A percentile compares a stretch with the other conserved stretches of the same genome.
Conservation (phyloP, 192 early-diverging fungal species). For the Thoreauomyces humboldtii region DNA sequence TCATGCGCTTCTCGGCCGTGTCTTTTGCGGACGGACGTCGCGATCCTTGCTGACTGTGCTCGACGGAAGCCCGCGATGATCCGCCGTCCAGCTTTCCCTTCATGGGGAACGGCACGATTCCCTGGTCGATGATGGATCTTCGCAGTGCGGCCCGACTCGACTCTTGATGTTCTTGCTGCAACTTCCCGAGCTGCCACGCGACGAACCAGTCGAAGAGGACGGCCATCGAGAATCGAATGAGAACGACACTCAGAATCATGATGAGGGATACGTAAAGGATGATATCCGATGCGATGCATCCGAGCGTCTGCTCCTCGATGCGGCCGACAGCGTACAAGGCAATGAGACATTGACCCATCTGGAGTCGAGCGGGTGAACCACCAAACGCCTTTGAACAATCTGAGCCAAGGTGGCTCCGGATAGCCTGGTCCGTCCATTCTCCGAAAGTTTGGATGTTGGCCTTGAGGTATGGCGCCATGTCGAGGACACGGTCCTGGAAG, state of each 20-base stretch:
- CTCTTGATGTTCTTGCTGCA: conserved; percentile 31
- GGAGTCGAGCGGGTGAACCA: conserved; percentile 8
- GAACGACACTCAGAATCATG: conserved; percentile 33
- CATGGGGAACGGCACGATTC: conserved; percentile 30
- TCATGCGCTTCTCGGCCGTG: neutral
- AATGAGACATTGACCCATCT: conserved; percentile 28
- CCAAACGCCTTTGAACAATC: conserved; percentile 24
- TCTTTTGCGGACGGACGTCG: neutral
- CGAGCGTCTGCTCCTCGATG: conserved; percentile 23
- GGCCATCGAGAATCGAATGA: conserved; percentile 64
- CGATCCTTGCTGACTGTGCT: neutral
- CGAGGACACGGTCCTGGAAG: conserved; percentile 31
- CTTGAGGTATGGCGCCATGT: conserved; percentile 35
- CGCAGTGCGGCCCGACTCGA: neutral
- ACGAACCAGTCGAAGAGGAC: conserved; percentile 81
- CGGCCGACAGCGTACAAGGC: conserved; percentile 30
- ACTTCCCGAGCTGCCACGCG: conserved; percentile 71
- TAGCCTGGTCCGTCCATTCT: conserved; percentile 9
- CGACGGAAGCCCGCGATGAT: neutral
- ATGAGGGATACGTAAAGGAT: conserved; percentile 39
- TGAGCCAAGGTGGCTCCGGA: conserved; percentile 16
- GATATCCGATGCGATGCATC: conserved; percentile 37
- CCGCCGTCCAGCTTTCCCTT: conserved; percentile 7
- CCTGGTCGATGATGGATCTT: conserved; percentile 11
- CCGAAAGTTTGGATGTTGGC: conserved; percentile 22